Percentiles rank a stretch among this genome's conserved stretches.
Evolutionary conservation across 306 rosid genomes (phyloP).

Genomic region (Sindora glabra): DNA sequence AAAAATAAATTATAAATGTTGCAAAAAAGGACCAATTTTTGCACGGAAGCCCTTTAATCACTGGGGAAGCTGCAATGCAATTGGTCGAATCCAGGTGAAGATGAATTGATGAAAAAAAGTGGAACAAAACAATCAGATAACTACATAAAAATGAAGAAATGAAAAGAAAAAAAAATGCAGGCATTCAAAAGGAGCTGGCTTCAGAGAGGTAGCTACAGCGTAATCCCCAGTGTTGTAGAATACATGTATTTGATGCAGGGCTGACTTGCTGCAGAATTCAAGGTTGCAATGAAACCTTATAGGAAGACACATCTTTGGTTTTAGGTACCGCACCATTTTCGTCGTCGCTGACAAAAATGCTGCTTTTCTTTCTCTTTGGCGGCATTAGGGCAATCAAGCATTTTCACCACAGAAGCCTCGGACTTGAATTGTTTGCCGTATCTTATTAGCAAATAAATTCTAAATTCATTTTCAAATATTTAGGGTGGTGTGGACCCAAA

Average conservation of each 20-base stretch:
- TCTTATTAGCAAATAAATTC: no score
- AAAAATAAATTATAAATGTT: no score
- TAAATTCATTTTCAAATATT: no score
- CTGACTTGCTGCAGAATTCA: constrained; percentile 15
- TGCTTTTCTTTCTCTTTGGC: constrained; percentile 16
- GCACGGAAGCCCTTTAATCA: no score
- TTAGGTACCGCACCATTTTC: constrained; percentile 17
- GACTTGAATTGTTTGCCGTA: no score
- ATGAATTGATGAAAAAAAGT: not conserved
- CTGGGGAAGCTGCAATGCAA: no score
- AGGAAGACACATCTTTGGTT: not conserved
- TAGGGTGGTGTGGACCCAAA: no score
- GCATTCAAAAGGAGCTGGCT: constrained; percentile 23
- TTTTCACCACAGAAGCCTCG: no score
- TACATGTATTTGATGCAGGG: constrained; percentile 17
- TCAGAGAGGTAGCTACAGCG: constrained; percentile 30
- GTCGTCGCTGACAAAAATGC: constrained; percentile 21
- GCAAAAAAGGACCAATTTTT: no score
- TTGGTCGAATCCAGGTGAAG: not conserved
- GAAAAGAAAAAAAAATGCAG: no score
- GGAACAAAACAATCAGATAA: not conserved
- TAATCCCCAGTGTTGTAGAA: constrained; percentile 88
- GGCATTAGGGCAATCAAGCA: constrained; percentile 17
- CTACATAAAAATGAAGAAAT: not conserved
- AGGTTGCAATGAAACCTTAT: not conserved